phyloP scores from a whole-genome alignment of 768 basidiomycete species.

The Pleurotus eryngii region DNA sequence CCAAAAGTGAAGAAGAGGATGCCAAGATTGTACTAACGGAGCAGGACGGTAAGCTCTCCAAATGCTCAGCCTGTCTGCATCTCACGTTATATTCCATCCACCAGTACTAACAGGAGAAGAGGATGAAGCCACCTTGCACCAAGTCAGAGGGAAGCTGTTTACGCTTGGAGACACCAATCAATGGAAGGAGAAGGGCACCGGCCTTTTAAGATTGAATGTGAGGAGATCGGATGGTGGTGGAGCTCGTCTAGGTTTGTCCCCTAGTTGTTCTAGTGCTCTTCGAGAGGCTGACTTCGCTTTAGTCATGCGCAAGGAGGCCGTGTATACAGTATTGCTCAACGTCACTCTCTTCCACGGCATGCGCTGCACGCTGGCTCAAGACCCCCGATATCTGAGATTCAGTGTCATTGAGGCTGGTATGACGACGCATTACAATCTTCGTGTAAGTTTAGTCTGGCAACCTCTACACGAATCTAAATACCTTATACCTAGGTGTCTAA shows the following conservation, averaged over 20 bases:
- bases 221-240: conserved; percentile 57
- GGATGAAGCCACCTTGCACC: conserved; percentile 73
- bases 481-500: conserved; percentile 48
- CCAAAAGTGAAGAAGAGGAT: conserved; percentile 45
- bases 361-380: conserved; percentile 68
- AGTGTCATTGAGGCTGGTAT: conserved; percentile 62
- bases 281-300: neutral
- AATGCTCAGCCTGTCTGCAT: conserved; percentile 5
- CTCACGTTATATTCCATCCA: conserved; percentile 35
- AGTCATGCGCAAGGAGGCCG: conserved; percentile 89
- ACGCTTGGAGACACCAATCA: conserved; percentile 49
- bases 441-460: conserved; percentile 42
- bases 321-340: conserved; percentile 71
- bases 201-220: conserved; percentile 69
- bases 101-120: conserved; percentile 66
- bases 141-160: conserved; percentile 76
- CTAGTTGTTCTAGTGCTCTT: neutral
- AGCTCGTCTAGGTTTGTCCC: conserved; percentile 60
- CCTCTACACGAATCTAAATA: conserved; percentile 6
- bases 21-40: conserved; percentile 53
- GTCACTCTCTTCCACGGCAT: conserved; percentile 77
- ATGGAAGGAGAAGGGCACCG: conserved; percentile 81
- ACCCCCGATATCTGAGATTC: conserved; percentile 77
- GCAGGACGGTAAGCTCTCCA: conserved; percentile 55
- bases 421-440: conserved; percentile 71